Base-by-base conservation (phyloP, 768 basidiomycete species). In the Boletus tylopilopsis region DNA sequence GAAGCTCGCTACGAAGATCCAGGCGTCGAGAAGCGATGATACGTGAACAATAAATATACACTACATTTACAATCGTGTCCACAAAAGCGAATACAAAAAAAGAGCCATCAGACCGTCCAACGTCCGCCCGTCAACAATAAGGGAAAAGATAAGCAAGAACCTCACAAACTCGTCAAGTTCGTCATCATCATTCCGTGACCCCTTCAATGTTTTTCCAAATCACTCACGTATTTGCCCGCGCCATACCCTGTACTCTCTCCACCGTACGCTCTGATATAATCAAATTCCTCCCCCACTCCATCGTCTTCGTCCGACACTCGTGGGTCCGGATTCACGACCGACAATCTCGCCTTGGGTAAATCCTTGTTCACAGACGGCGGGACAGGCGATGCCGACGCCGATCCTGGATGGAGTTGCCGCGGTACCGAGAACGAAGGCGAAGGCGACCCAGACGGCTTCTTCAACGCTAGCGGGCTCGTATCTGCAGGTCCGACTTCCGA, bases 181-280 rank as follows among this genome's bases (percentile, higher is more conserved):
- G 7, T 15, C 33, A 7, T 6, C 33, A 34, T n/a, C 13, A 3
- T 6, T n/a, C n/a, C n/a, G n/a, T n/a, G n/a, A n/a, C n/a, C n/a
- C n/a, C 33, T 35, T 38, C 35, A 49, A 22, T 25, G 21, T 21
- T 9, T 44, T 19, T 78, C 76, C 59, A 79, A 58, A 61, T 77
- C 69, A 34, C 76, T 79, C 23, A 76, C 68, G 56, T 76, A 79
- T 57, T 59, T 72, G 19, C 76, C 76, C 18, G 70, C 62, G 16
- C 61, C 67, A 63, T 80, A 79, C 21, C 71, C 73, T 25, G 30
- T 52, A 15, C 45, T 42, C 25, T 61, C 61, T 18, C 46, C 58
- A 63, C 64, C 54, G 65, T 87, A 85, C 23, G 79, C 82, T 39
- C 73, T 72, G 40, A 82, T 72, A 52, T 84, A 82, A 60, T 84